Base-by-base conservation (phyloP, 768 basidiomycete species). In the Rhodosporidiobolus sp. region DNA sequence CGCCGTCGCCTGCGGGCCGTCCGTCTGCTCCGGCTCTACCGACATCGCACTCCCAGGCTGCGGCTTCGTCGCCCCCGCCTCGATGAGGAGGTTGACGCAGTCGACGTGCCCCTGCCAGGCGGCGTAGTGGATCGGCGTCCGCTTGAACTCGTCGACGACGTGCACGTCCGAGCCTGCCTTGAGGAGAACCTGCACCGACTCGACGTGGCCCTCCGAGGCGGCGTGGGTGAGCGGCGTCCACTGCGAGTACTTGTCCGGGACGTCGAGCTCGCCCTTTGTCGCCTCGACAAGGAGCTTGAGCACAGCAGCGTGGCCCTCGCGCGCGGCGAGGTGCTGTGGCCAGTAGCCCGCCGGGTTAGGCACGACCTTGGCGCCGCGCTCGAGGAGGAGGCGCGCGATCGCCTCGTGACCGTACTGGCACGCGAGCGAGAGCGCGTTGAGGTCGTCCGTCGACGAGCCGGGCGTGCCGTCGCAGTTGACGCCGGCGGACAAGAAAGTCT, bases 171-270 rank as follows among this genome's bases (percentile, higher is more conserved):
- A 87, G 11, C 91, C 89, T 11, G 90, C 91, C 58, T 88, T 86
- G 14, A 98, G 84, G 30, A 98, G 85, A n/a, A 90, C 85, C 50
- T 83, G 82, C 53, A 97, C 86, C 78, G 91, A 95, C 12, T 84
- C 84, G 26, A 85, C 81, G 74, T 88, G 89, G 2, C 94, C 94
- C 73, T 92, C 89, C 49, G 92, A 88, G 10, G 94, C 89, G 5
- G 96, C 93, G 81, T 98, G 94, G 79, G 94, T 93, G 55, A 98
- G 85, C 34, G 96, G 96, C 12, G 94, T 98, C 93, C 95, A 97
- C 80, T 96, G 92, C 79, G 95, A 90, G 81, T 95, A 98, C 82
- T 94, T 98, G 85, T 99, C 96, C 2, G 89, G 88, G 14, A 86
- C 85, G 81, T 92, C 92, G 88, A 88, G 92, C 50, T 87, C 59